A percentile compares a stretch with the other conserved stretches of the same genome.
phyloP scores from a whole-genome alignment of 306 rosid species.

The Cicer yamashitae region DNA sequence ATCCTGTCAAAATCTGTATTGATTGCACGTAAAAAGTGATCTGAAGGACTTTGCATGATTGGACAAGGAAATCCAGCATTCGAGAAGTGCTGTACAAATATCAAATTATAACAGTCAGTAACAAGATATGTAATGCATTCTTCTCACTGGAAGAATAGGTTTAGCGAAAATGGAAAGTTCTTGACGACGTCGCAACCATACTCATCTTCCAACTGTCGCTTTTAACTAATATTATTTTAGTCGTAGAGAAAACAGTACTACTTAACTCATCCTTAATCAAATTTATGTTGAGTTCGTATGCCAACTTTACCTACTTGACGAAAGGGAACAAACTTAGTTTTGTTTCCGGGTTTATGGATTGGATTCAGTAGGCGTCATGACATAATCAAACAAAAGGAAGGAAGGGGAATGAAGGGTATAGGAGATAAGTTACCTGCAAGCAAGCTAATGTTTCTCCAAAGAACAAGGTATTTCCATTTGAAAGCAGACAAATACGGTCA shows the following conservation, averaged over 20 bases:
- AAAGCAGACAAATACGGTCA: conserved; percentile 96
- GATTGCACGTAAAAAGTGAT: conserved; percentile 95
- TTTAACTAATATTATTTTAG: conserved; percentile 1
- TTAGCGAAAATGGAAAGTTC: background rate
- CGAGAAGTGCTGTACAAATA: conserved; percentile 88
- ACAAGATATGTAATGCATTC: conserved; percentile 33
- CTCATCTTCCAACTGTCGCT: background rate
- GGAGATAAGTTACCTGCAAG: conserved; percentile 74
- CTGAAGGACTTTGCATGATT: conserved; percentile 99
- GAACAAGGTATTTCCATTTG: conserved; percentile 96
- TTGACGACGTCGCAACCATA: conserved; percentile 13
- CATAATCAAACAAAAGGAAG: too few species aligned
- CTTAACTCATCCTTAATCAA: conserved; percentile 29
- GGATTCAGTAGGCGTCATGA: too few species aligned
- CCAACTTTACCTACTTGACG: too few species aligned
- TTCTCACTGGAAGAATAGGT: conserved; percentile 26
- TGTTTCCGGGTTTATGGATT: too few species aligned
- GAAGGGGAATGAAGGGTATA: conserved; percentile 4
- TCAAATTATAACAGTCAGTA: conserved; percentile 46
- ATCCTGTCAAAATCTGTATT: conserved; percentile 98
- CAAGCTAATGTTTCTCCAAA: conserved; percentile 98
- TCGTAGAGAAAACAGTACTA: conserved; percentile 12
- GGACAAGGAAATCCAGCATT: conserved; percentile 99
- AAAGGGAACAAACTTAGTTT: too few species aligned
- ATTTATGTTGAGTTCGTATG: background rate